Percentiles rank a stretch among this genome's conserved stretches.
phyloP scores from a whole-genome alignment of 177 flowering plant genomes.

The Vitis hybrid region DNA sequence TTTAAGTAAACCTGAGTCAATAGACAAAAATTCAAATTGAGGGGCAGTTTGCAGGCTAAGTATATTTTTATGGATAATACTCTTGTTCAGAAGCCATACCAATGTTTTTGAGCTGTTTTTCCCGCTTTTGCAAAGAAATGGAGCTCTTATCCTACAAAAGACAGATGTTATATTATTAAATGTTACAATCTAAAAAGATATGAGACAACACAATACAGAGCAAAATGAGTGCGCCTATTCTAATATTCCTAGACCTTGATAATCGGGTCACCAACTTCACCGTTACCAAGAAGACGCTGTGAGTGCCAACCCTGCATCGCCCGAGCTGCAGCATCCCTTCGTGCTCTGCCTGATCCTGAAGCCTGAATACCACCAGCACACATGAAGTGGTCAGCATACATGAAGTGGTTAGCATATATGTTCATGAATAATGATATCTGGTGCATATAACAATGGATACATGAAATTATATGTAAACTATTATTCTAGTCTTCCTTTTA shows the following conservation, averaged over 20 bases:
- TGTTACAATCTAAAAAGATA: not conserved
- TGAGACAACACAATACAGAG: not conserved
- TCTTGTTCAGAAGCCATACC: slow-evolving; percentile 39
- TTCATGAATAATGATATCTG: not conserved
- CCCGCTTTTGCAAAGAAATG: slow-evolving; percentile 52
- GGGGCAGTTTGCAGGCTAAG: not conserved
- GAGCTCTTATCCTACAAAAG: slow-evolving; percentile 59
- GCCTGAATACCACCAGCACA: slow-evolving; percentile 38
- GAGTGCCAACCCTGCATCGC: slow-evolving; percentile 99
- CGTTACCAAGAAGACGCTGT: slow-evolving; percentile 78
- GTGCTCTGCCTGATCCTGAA: slow-evolving; percentile 74
- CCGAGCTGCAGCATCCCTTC: slow-evolving; percentile 96
- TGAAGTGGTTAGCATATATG: not conserved
- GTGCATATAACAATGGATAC: no score
- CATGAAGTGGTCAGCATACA: not conserved
- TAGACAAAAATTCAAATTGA: not conserved
- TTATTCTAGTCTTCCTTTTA: no score
- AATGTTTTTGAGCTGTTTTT: slow-evolving; percentile 65
- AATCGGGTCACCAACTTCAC: slow-evolving; percentile 83
- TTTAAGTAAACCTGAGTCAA: slow-evolving; percentile 48
- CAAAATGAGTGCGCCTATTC: not conserved
- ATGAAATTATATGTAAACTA: no score
- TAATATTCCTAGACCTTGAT: slow-evolving; percentile 59
- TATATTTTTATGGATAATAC: not conserved
- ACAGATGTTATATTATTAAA: not conserved